Conservation (phyloP, 2,329 filamentous ascomycete genomes). For the Trematosphaeria pertusa region DNA sequence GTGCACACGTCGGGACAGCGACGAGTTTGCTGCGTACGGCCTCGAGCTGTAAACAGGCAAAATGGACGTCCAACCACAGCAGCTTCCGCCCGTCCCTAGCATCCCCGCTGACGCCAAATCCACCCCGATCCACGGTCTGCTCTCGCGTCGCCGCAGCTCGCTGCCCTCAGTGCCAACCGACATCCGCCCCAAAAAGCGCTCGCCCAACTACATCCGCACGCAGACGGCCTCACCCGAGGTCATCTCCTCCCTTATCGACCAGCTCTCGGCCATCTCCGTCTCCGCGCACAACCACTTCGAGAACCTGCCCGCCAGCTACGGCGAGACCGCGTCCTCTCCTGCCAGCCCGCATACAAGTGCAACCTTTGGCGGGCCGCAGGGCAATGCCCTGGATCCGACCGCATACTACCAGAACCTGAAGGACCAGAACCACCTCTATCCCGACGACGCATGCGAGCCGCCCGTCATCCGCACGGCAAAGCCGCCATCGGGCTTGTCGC, state of each 20-base stretch:
- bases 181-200: slow-evolving; percentile 31
- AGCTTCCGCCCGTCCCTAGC: slow-evolving; percentile 22
- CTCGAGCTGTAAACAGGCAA: slow-evolving; percentile 19
- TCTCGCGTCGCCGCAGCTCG: slow-evolving; percentile 38
- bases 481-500: slow-evolving; percentile 76
- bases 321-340: slow-evolving; percentile 40
- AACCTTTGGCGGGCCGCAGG: slow-evolving; percentile 27
- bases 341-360: slow-evolving; percentile 24
- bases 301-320: slow-evolving; percentile 47
- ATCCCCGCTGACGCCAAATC: slow-evolving; percentile 22
- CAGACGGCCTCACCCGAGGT: slow-evolving; percentile 68
- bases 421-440: slow-evolving; percentile 56
- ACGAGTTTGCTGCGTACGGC: background rate
- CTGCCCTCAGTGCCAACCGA: slow-evolving; percentile 30
- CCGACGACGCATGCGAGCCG: slow-evolving; percentile 66
- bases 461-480: slow-evolving; percentile 84
- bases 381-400: slow-evolving; percentile 77
- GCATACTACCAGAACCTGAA: slow-evolving; percentile 63
- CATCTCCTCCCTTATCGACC: slow-evolving; percentile 69
- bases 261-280: slow-evolving; percentile 65
- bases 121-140: slow-evolving; percentile 27
- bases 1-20: background rate
- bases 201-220: slow-evolving; percentile 45
- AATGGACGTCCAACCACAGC: slow-evolving; percentile 32
- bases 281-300: slow-evolving; percentile 76